Base-by-base conservation (phyloP, 352 stramenopile species). In the Aphanomyces astaci region DNA sequence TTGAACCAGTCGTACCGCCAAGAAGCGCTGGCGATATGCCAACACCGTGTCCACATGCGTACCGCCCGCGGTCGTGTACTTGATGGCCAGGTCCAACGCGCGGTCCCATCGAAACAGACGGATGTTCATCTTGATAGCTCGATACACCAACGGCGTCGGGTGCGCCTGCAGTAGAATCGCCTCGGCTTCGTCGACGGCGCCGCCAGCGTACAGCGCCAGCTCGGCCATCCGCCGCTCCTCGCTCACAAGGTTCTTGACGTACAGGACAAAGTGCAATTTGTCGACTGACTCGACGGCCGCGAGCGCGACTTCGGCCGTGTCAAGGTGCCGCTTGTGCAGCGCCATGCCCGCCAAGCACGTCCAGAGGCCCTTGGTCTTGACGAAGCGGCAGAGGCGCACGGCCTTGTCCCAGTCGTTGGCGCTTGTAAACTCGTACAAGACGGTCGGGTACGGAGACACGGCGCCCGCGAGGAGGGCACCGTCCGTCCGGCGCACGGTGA, bases 61-160 rank as follows among this genome's bases (percentile, higher is more conserved):
- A 10, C 82, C 82, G 19, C 82, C 85, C 31, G 90, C 79, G 0
- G 78, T 90, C 32, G 86, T 95, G 80, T 97, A 81, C 67, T 96
- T 93, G 48, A 96, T 84, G 4, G 91, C 89, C 3, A 98, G 71
- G 27, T 96, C 85, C 51, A 97, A 71, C 1, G 92, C 92, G 19
- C 88, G 76, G 43, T 94, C 79, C 89, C 88, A 97, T 36, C 88
- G 86, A 71, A 95, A 96, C 10, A 96, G 71, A 10, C 88, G 77
- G 43, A 97, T 74, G 70, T 98, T 98, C 66, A 98, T 77, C 72
- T 98, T 98, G 73, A 98, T 97, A 27, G 91, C 89, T 48, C 92
- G 86, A 66, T 98, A 97, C 10, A 97, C 69, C 1, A 97, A 78
- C 55, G 91, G 89, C 40, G 75, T 82, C 0, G 90, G 91, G 33